phyloP scores from a whole-genome alignment of 495 filamentous ascomycete genomes.

The Usnea hakonensis region DNA sequence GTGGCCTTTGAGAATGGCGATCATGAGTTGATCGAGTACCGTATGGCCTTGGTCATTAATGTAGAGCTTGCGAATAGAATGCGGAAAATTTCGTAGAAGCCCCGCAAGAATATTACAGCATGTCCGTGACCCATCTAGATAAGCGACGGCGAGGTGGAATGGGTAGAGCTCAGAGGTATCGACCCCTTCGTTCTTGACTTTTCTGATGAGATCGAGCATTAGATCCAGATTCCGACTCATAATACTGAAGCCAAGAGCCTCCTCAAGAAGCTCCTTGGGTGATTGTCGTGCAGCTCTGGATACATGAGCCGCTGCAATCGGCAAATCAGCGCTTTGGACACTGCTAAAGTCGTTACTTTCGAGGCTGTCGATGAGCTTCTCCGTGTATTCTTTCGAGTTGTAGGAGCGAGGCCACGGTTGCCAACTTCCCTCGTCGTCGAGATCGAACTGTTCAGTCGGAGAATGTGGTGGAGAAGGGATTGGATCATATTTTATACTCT shows the following conservation, averaged over 20 bases:
- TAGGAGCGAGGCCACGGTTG: slow-evolving; percentile 22
- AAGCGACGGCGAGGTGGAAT: slow-evolving; percentile 34
- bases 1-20: slow-evolving; percentile 35
- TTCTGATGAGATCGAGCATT: slow-evolving; percentile 5
- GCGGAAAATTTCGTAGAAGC: slow-evolving; percentile 1
- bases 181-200: slow-evolving; percentile 10
- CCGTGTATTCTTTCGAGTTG: slow-evolving; percentile 9
- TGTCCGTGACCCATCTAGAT: slow-evolving; percentile 32
- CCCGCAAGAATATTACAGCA: slow-evolving; percentile 32
- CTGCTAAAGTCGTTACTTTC: slow-evolving; percentile 32
- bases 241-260: slow-evolving; percentile 35
- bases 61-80: slow-evolving; percentile 25
- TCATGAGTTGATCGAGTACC: slow-evolving; percentile 36
- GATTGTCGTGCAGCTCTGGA: slow-evolving; percentile 23
- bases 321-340: slow-evolving; percentile 20
- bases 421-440: slow-evolving; percentile 29
- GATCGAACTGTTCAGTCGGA: slow-evolving; percentile 1
- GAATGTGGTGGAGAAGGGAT: slow-evolving; percentile 13
- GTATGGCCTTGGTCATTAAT: slow-evolving; percentile 34
- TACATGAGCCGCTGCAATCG: slow-evolving; percentile 26
- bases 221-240: slow-evolving; percentile 31
- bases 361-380: slow-evolving; percentile 25
- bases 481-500: neutral
- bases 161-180: slow-evolving; percentile 26
- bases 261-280: slow-evolving; percentile 26